phyloP scores from a whole-genome alignment of 2,329 filamentous ascomycete species.

The Diaporthe destruens region DNA sequence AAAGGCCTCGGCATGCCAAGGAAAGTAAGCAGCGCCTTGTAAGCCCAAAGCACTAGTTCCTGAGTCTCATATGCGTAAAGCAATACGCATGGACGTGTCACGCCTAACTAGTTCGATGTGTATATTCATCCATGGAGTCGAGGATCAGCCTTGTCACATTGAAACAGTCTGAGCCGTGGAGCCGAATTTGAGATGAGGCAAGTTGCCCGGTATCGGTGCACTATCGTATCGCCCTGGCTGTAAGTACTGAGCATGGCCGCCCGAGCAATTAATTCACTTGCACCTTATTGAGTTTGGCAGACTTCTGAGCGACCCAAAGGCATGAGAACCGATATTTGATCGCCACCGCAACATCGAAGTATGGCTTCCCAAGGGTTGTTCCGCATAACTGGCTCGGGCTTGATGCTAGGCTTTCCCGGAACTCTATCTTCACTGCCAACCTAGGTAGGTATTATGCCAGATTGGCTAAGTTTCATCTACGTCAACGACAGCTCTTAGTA shows the following conservation, averaged over 20 bases:
- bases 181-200: background rate
- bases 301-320: background rate
- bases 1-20: too few relatives aligned
- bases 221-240: background rate
- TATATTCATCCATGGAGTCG: background rate
- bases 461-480: background rate
- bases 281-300: too few relatives aligned
- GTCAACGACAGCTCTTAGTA: fast-evolving
- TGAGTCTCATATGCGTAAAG: background rate
- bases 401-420: background rate
- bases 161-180: background rate
- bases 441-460: background rate
- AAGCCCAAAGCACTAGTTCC: too few relatives aligned
- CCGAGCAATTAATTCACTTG: too few relatives aligned
- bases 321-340: background rate
- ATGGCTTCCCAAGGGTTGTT: background rate
- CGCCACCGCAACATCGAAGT: background rate
- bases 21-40: too few relatives aligned
- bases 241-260: too few relatives aligned
- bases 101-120: background rate
- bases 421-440: background rate
- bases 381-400: background rate
- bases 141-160: background rate
- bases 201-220: background rate
- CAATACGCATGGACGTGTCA: background rate